Base-by-base conservation (phyloP, 225 moss, liverwort and hornwort species). In the Rhytidiadelphus loreus region DNA sequence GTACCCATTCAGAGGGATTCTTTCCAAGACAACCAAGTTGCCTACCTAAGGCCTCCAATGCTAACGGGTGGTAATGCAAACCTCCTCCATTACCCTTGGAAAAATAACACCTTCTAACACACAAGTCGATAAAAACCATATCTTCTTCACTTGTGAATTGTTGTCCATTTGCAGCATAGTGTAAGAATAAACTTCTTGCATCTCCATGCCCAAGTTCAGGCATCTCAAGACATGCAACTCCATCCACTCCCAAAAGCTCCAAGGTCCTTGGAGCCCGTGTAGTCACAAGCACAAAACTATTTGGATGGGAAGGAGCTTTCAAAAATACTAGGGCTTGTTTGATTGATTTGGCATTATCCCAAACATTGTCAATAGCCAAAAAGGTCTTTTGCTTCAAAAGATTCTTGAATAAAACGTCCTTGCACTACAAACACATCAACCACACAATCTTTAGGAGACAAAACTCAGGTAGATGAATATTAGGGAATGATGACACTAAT, bases 381-480 rank as follows among this genome's bases (percentile, higher is more conserved):
- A 71, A 43, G 43, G 28, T 28, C 71, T 43, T 44, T 16, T 44
- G 43, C 43, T 44, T 71, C 71, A 26, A 16, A 71, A 71, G 43
- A 43, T 28, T 71, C 3, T 44, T 6, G 10, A 28, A 28, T 16
- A 71, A 28, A 43, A 43, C 1, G 0, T 71, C 16, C 28, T 43
- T 71, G 44, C 44, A 71, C 43, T 71, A 73, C 46, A 73, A 73
- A 11, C 18, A 46, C 73, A 73, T 46, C 29, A 29, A 46, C 6
- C 9, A 46, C 11, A 46, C 6, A 72, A 29, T 25, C 44, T 10
- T 72, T 7, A 44, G 11, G 2, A 29, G 29, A 29, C 17, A 25
- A n/a, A 78, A n/a, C 7, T 25, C 4, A n/a, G 16, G 0, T 2
- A 25, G 1, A 4, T 8, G 2, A 64, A 37, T 18, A 12, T 3